Evolutionary conservation across 768 basidiomycete species (phyloP), one percentile per base, ranked within the genome.

Genomic region (Rhodotorula babjevae): DNA sequence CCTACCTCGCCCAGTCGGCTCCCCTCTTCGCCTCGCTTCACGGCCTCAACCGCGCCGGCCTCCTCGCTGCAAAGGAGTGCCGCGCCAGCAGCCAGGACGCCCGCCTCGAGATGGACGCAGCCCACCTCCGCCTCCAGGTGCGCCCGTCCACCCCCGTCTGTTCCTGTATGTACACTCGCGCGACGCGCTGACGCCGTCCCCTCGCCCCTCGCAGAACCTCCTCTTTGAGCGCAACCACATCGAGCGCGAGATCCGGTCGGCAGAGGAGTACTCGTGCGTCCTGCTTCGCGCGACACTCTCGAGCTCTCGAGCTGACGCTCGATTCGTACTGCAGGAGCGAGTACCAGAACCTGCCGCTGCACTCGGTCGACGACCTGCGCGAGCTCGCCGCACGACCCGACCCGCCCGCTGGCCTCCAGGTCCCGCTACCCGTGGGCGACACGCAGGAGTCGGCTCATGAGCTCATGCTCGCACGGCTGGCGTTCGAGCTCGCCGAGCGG

Each of bases 231-330:
- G 90, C 79, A 85, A 91, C 40, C 91, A 94, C 78, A 86, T 94
- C 11, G 91, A 93, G 80, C 85, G 90, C 68, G 92, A 94, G 82
- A 94, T 94, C 49, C 90, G 91, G 77, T 92, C 93, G 79, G 94
- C 92, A 81, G 86, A 90, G 61, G 91, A 93, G 79, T 94, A 73
- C 50, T 74, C 74, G 77, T 79, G n/a, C 29, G 74, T 61, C 23
- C n/a, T n/a, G n/a, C n/a, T n/a, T n/a, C n/a, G n/a, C n/a, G n/a
- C n/a, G n/a, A n/a, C n/a, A n/a, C n/a, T n/a, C n/a, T n/a, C n/a
- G n/a, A n/a, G n/a, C n/a, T n/a, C n/a, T n/a, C n/a, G n/a, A n/a
- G n/a, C n/a, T n/a, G n/a, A n/a, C n/a, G n/a, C n/a, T n/a, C n/a
- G n/a, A n/a, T n/a, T n/a, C n/a, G n/a, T n/a, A n/a, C n/a, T 23